Evolutionary conservation across 257 asterid species (phyloP).

Genomic region (Nicotiana tabacum): DNA sequence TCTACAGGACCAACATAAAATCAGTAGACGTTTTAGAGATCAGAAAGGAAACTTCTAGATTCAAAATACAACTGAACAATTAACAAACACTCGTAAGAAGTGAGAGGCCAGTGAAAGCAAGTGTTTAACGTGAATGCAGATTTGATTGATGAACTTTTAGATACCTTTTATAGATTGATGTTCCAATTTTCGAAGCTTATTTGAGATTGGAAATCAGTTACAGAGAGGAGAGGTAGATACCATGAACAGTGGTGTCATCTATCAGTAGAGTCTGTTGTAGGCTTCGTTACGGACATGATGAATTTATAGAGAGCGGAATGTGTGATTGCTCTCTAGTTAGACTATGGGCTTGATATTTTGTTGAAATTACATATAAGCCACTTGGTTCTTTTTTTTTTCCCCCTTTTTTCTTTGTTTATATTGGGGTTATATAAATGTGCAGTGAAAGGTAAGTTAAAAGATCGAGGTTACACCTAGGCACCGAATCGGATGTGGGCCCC

Average conservation of each 20-base stretch:
- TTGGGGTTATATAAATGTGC: not conserved
- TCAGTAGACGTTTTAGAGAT: not conserved
- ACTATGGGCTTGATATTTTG: conserved; percentile 18
- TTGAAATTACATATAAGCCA: conserved; percentile 25
- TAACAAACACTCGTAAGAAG: not conserved
- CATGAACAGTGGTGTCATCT: not conserved
- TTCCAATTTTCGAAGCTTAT: not conserved
- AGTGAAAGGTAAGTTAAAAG: not conserved
- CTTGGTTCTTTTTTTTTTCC: not conserved
- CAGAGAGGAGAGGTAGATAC: not conserved
- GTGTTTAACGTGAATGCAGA: not conserved
- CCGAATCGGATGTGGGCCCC: conserved; percentile 29
- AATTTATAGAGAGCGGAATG: conserved; percentile 29
- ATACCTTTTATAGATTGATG: not conserved
- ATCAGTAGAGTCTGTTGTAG: not conserved
- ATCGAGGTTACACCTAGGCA: conserved; percentile 27
- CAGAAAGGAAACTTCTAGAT: not conserved
- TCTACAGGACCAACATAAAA: not conserved
- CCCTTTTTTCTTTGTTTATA: not conserved
- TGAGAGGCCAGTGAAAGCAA: not conserved
- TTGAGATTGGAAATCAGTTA: not conserved
- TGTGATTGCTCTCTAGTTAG: conserved; percentile 5
- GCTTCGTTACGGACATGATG: not conserved
- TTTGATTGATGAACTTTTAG: not conserved
- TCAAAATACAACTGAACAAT: not conserved